These are phyloP conservation scores for Lyophyllum atratum DNA, from an alignment of 768 basidiomycete species.

Conservation along the genomic window DNA sequence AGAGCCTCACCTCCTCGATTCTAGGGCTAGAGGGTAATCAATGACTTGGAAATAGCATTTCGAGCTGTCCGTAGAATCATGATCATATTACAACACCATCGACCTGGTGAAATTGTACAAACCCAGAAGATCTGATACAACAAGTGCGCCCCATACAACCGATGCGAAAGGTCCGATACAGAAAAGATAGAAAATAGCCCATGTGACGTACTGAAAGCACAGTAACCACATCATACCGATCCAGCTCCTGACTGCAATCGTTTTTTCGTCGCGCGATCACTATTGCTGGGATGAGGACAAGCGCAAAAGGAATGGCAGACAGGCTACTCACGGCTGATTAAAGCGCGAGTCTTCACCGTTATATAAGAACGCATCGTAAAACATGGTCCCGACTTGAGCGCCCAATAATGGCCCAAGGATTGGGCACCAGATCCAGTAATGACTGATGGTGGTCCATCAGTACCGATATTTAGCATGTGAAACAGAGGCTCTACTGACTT, in stretches of 20 bases:
- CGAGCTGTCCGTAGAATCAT: neutral
- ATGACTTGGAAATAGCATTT: neutral
- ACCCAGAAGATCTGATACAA: neutral
- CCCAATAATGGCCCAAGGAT: constrained; percentile 62
- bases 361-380: constrained; percentile 66
- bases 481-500: constrained; percentile 35
- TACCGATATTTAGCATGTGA: neutral
- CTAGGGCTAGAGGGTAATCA: neutral
- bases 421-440: constrained; percentile 79
- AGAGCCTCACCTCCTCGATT: neutral
- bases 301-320: neutral
- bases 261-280: neutral
- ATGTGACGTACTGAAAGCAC: neutral
- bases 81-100: neutral
- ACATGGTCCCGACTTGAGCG: constrained; percentile 52
- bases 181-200: neutral
- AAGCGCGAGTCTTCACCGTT: constrained; percentile 54
- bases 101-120: neutral
- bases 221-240: neutral
- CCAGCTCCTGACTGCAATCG: neutral
- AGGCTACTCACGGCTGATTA: constrained; percentile 46
- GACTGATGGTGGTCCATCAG: constrained; percentile 33
- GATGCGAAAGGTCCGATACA: neutral
- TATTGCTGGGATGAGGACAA: neutral
- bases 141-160: neutral